phyloP scores from a whole-genome alignment of 1,284 basidiomycete genomes.

The Heterobasidion irregulare region DNA sequence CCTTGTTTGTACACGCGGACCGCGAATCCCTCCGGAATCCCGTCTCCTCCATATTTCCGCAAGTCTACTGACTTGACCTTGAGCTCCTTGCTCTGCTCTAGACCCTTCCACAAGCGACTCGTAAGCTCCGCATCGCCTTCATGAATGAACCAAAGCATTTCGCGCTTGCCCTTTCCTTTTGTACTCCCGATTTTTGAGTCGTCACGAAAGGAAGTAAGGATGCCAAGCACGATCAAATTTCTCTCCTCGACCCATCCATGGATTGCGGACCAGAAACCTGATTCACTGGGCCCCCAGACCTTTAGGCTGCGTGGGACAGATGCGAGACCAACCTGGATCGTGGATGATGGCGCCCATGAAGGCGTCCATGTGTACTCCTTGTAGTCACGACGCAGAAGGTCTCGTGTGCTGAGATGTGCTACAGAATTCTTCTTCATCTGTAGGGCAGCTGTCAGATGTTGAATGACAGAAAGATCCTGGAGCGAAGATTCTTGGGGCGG shows the following conservation, averaged over 20 bases:
- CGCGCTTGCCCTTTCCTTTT: conserved; percentile 57
- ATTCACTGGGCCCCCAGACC: conserved; percentile 33
- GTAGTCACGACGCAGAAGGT: conserved; percentile 87
- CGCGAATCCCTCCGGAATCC: conserved; percentile 16
- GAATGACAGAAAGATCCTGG: conserved; percentile 31
- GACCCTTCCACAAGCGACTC: conserved; percentile 36
- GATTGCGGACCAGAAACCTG: conserved; percentile 36
- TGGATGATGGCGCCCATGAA: conserved; percentile 18
- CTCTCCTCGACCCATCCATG: conserved; percentile 62
- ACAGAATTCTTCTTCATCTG: conserved; percentile 61
- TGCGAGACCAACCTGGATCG: conserved; percentile 55
- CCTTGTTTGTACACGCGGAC: conserved; percentile 66
- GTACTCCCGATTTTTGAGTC: conserved; percentile 31
- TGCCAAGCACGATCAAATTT: conserved; percentile 59
- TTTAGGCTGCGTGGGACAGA: conserved; percentile 71
- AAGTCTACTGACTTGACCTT: conserved; percentile 35
- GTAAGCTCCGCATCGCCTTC: conserved; percentile 23
- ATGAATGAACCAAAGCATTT: conserved; percentile 59
- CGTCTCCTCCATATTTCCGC: conserved; percentile 17
- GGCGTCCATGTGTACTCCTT: conserved; percentile 69
- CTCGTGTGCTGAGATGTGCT: conserved; percentile 57
- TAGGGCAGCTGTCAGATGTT: conserved; percentile 44
- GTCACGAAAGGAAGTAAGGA: conserved; percentile 63
- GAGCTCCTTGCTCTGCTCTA: conserved; percentile 50
- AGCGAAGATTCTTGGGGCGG: conserved; percentile 21